Evolutionary conservation across 306 rosid species (phyloP).

Genomic region (Canavalia gladiata): DNA sequence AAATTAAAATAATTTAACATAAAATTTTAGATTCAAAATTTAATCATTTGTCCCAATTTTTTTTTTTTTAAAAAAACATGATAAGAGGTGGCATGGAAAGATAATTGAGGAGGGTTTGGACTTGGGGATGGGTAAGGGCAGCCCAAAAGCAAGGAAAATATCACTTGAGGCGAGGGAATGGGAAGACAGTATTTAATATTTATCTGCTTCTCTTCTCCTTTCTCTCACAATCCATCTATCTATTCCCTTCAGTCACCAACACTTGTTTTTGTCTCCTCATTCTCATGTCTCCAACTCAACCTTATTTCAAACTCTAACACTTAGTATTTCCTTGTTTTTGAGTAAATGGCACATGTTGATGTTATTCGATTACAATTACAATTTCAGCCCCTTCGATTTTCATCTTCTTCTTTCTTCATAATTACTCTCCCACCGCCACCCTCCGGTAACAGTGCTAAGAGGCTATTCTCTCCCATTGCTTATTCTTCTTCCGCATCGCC

Average conservation of each 20-base stretch:
- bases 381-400: constrained; percentile 66
- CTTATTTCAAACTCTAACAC: background rate
- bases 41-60: too few species aligned
- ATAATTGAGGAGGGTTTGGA: background rate
- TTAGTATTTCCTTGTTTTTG: background rate
- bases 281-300: constrained; percentile 40
- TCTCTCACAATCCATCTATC: background rate
- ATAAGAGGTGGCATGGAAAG: background rate
- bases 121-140: background rate
- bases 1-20: too few species aligned
- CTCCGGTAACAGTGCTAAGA: constrained; percentile 26
- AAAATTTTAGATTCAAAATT: too few species aligned
- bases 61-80: too few species aligned
- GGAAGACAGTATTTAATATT: too few species aligned
- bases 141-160: background rate
- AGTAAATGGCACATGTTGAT: constrained; percentile 77
- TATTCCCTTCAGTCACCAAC: background rate
- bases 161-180: background rate
- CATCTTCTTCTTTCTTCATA: constrained; percentile 59
- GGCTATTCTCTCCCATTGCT: constrained; percentile 52
- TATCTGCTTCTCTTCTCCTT: too few species aligned
- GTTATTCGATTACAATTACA: constrained; percentile 62
- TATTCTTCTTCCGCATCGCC: constrained; percentile 53
- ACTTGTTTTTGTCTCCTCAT: constrained; percentile 9
- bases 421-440: constrained; percentile 56